Evolutionary conservation across 2,329 filamentous ascomycete genomes (phyloP).

Genomic region (Chalaropsis ovoidea): DNA sequence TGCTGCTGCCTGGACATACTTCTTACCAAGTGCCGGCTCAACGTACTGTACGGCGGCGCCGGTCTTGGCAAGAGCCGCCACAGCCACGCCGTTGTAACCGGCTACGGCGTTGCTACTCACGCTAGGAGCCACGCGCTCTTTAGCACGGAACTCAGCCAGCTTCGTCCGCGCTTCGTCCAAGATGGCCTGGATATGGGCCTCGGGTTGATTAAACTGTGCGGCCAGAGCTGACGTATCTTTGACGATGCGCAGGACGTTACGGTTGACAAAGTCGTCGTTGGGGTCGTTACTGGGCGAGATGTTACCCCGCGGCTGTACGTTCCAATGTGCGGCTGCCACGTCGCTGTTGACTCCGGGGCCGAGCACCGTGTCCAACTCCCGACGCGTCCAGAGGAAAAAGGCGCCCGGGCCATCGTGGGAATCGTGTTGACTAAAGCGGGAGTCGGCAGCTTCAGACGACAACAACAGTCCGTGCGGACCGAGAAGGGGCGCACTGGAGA

Average conservation of each 20-base stretch:
- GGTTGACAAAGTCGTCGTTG: conserved; percentile 87
- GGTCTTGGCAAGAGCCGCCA: conserved; percentile 68
- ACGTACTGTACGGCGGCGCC: conserved; percentile 56
- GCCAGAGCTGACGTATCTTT: conserved; percentile 59
- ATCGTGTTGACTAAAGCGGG: conserved; percentile 61
- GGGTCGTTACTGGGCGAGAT: conserved; percentile 72
- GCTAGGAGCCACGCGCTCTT: conserved; percentile 62
- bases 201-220: conserved; percentile 61
- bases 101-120: conserved; percentile 83
- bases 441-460: conserved; percentile 86
- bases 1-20: conserved; percentile 56
- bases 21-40: conserved; percentile 46
- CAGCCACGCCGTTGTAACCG: conserved; percentile 79
- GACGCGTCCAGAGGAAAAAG: conserved; percentile 86
- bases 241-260: conserved; percentile 72
- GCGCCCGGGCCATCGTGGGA: conserved; percentile 69
- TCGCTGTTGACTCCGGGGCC: conserved; percentile 45
- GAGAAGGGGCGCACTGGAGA: conserved; percentile 60
- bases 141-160: conserved; percentile 60
- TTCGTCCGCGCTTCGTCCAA: conserved; percentile 58
- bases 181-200: conserved; percentile 56
- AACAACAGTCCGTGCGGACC: conserved; percentile 65
- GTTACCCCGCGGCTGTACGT: conserved; percentile 74
- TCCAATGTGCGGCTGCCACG: conserved; percentile 74
- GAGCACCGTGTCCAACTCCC: conserved; percentile 72